phyloP scores from a whole-genome alignment of 768 basidiomycete species.

The Tylopilus subfusipes region DNA sequence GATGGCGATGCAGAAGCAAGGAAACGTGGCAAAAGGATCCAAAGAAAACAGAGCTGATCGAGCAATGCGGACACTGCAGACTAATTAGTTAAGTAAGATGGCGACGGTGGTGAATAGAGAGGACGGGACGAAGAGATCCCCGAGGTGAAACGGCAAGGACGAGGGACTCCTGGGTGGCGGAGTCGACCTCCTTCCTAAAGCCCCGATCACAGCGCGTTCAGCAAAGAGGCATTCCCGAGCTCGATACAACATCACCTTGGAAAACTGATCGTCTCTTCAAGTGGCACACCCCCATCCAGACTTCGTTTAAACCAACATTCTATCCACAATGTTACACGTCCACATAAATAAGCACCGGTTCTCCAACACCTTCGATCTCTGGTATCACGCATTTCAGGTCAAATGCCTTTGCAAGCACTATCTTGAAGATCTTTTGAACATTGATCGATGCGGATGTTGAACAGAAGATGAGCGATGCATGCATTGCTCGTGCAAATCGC shows the following conservation, averaged over 20 bases:
- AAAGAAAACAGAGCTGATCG: conserved; percentile 17
- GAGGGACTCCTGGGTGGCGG: conserved; percentile 8
- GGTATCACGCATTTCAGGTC: conserved; percentile 99
- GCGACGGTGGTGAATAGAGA: conserved; percentile 22
- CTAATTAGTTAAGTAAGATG: conserved; percentile 25
- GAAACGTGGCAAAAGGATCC: conserved; percentile 24
- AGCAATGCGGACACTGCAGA: conserved; percentile 25
- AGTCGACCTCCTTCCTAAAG: conserved; percentile 18
- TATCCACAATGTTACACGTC: conserved; percentile 45
- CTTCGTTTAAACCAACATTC: conserved; percentile 18
- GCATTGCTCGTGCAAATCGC: conserved; percentile 98
- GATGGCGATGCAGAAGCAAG: conserved; percentile 24
- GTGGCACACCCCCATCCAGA: conserved; percentile 14
- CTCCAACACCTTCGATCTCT: conserved; percentile 95
- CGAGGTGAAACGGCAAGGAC: conserved; percentile 15
- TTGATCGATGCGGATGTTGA: conserved; percentile 99
- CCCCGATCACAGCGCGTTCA: conserved; percentile 19
- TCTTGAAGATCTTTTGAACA: conserved; percentile 99
- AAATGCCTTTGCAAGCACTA: conserved; percentile 94
- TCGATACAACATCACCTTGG: conserved; percentile 31
- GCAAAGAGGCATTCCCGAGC: conserved; percentile 12
- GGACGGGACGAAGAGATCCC: conserved; percentile 20
- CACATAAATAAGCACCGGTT: conserved; percentile 92
- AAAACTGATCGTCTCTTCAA: conserved; percentile 15
- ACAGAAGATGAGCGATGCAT: conserved; percentile 99